Base-by-base conservation (phyloP, 2,329 filamentous ascomycete species). In the Fusarium oxysporum region DNA sequence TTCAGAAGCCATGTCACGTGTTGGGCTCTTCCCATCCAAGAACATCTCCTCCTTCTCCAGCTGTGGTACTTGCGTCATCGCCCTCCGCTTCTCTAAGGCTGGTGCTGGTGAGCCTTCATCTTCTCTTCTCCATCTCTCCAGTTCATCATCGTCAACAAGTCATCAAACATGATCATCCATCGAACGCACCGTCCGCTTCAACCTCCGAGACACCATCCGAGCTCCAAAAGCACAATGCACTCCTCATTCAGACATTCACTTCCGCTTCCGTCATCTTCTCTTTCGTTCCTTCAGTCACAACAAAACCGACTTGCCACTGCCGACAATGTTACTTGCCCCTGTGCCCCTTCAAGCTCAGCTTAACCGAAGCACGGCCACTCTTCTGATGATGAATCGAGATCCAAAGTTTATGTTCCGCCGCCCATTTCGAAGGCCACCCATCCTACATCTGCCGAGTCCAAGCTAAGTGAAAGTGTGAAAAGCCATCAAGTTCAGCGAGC, bases 281-380 rank as follows among this genome's bases (percentile, higher is more conserved):
- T 6, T 33, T 0, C 23, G 16, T 9, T 11, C 21, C 19, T 50
- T 4, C 16, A 3, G 8, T 23, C 30, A 12, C n/a, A 10, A 33
- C 8, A 14, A 6, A 13, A 21, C 5, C 19, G 4, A 23, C 11
- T 8, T 19, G 11, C 6, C 4, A 2, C n/a, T 11, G 0, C 16
- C 11, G 7, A 33, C 5, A 23, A 4, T 2, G 21, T 7, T 19
- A n/a, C 12, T 16, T n/a, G 19, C 8, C 11, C 5, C 11, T 33
- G 30, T 10, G 3, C 30, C 11, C 8, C 4, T 23, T 8, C n/a
- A 14, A 23, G 0, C 6, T 23, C 47, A 23, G 21, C 16, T 16
- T 17, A 1, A 10, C 13, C 6, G 47, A 50, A 50, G 11, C n/a
- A 33, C 1, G 6, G 21, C 11, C 5, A 3, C 5, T 19, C 16